Evolutionary conservation across 2,329 filamentous ascomycete genomes (phyloP), one percentile per base, ranked within the genome.

Genomic region (Monilinia laxa): DNA sequence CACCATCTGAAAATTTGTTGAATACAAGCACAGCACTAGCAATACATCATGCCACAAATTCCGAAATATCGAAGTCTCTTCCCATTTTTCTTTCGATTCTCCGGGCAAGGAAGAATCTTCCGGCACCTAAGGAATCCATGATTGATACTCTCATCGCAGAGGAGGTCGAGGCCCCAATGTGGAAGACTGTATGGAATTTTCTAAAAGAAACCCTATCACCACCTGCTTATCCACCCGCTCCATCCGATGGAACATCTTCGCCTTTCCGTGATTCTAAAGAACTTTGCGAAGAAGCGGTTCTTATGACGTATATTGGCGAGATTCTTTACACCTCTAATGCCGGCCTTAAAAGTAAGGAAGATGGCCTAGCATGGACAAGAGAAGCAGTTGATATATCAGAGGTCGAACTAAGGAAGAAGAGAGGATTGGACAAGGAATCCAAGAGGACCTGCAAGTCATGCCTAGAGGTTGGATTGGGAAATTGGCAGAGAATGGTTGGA

Each of bases 251-350:
- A 64, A 85, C 90, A 57, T 79, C 85, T 3, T 83, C 89, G 0
- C 87, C 93, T 0, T 79, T 83, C 66, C 89, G 91, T 57, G 85
- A 85, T 65, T 75, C 86, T 12, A 81, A 83, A 38, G 87, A 91
- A 70, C 84, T 85, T 49, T 97, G 93, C 77, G 90, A 95, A 71
- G 93, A 97, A 78, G 92, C 93, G 3, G 92, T 87, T 0, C 79
- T 97, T 18, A 93, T 92, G 82, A 84, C 93, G 31, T 95, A 97
- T 78, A 94, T 98, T 70, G 94, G 94, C 67, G 94, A 98, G 79
- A 96, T 98, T 62, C 84, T 98, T 42, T 97, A 90, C 77, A 86
- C 91, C 5, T 83, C 85, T n/a, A 79, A 81, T 4, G 14, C 55
- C 9, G 56, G 20, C 10, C 68, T 75, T 68, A 65, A 75, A 23